phyloP scores from a whole-genome alignment of 495 filamentous ascomycete species.

The Venustampulla echinocandica region DNA sequence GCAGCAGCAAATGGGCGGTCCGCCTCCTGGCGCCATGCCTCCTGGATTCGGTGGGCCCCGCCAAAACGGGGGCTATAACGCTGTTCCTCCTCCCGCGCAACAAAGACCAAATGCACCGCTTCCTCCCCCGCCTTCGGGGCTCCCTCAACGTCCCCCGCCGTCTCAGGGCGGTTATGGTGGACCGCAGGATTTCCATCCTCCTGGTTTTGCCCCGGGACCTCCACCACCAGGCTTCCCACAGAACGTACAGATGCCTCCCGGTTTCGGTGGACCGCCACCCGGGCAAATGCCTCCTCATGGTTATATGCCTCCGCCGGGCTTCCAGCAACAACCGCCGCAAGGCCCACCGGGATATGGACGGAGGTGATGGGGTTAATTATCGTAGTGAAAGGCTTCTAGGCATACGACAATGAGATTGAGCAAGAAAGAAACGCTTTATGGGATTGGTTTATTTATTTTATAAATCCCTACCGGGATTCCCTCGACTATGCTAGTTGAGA shows the following conservation, averaged over 20 bases:
- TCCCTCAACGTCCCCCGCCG: constrained; percentile 72
- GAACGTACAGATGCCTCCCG: constrained; percentile 15
- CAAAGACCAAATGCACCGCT: constrained; percentile 27
- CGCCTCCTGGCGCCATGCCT: constrained; percentile 27
- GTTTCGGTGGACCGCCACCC: constrained; percentile 20
- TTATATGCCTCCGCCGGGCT: constrained; percentile 20
- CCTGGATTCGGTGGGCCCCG: constrained; percentile 38
- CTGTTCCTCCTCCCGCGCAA: constrained; percentile 17
- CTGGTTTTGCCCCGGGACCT: constrained; percentile 21
- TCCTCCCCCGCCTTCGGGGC: constrained; percentile 61
- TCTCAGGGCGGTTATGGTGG: constrained; percentile 71
- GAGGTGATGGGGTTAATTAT: constrained; percentile 6
- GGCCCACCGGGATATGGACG: constrained; percentile 22
- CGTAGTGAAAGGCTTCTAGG: no score
- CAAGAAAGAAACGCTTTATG: no score
- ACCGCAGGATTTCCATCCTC: constrained; percentile 57
- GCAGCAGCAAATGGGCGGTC: constrained; percentile 28
- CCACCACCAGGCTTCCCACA: constrained; percentile 12
- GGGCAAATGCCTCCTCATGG: constrained; percentile 13
- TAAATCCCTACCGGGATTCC: no score
- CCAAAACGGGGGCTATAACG: constrained; percentile 22
- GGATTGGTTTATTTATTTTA: no score
- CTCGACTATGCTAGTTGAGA: no score
- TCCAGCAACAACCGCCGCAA: constrained; percentile 16
- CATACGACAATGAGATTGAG: no score